Conservation (phyloP, 768 basidiomycete genomes). For the Gloeophyllum trabeum region DNA sequence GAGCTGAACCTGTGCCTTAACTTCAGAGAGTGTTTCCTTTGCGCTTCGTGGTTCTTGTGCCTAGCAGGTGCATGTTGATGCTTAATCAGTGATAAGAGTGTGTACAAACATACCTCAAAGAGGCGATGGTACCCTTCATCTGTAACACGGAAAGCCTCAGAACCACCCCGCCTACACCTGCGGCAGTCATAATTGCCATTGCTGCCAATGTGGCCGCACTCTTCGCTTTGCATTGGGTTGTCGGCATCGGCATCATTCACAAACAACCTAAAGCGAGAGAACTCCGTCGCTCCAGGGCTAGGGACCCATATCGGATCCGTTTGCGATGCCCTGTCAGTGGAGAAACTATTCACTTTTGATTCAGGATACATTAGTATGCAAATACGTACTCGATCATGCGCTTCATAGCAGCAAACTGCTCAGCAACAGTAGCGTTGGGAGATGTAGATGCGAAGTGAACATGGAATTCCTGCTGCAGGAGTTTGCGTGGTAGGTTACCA, state of each 20-base stretch:
- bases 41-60: not conserved
- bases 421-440: constrained; percentile 2
- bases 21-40: not conserved
- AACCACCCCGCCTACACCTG: constrained; percentile 3
- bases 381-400: constrained; percentile 4
- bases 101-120: not conserved
- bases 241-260: constrained; percentile 13
- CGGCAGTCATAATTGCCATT: constrained; percentile 8
- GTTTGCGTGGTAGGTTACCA: constrained; percentile 4
- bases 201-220: constrained; percentile 6
- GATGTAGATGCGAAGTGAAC: constrained; percentile 9
- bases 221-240: constrained; percentile 10
- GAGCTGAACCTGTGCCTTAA: constrained; percentile 6
- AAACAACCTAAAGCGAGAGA: constrained; percentile 9
- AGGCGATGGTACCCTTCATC: not conserved
- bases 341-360: not conserved
- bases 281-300: constrained; percentile 13
- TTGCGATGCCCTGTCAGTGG: constrained; percentile 18
- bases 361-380: not conserved
- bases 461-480: constrained; percentile 9
- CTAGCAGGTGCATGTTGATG: not conserved
- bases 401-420: constrained; percentile 7
- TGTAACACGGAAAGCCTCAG: not conserved
- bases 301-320: constrained; percentile 18
- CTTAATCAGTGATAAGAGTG: not conserved